Conservation (phyloP, 352 stramenopile species). For the Phytophthora podocarpi region DNA sequence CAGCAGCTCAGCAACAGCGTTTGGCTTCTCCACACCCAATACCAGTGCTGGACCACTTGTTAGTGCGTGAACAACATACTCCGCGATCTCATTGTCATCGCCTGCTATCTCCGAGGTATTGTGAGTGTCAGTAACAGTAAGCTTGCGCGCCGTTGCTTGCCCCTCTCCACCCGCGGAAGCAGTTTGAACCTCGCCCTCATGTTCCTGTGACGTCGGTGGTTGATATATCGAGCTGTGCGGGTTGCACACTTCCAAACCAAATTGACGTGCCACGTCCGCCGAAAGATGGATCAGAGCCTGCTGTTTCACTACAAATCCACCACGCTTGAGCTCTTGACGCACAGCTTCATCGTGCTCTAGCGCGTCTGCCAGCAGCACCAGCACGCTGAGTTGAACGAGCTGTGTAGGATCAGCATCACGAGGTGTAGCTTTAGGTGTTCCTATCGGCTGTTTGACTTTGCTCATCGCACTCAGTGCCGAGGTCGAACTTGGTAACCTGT, state of each 20-base stretch:
- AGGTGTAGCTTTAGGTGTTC: slow-evolving; percentile 27
- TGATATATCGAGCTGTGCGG: slow-evolving; percentile 30
- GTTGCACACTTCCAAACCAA: slow-evolving; percentile 47
- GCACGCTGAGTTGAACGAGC: slow-evolving; percentile 42
- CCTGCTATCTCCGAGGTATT: neutral
- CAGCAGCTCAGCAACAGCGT: slow-evolving; percentile 54
- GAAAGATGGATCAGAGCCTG: slow-evolving; percentile 54
- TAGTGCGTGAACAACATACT: slow-evolving; percentile 36
- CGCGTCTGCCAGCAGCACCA: slow-evolving; percentile 63
- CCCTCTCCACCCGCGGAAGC: neutral
- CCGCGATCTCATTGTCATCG: slow-evolving; percentile 19
- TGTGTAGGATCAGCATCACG: slow-evolving; percentile 12
- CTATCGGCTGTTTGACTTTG: slow-evolving; percentile 30
- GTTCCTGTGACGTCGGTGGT: slow-evolving; percentile 13
- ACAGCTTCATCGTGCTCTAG: slow-evolving; percentile 61
- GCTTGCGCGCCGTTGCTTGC: neutral
- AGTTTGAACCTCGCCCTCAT: neutral
- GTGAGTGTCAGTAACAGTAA: neutral
- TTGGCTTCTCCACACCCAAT: slow-evolving; percentile 48
- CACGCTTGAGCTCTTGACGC: slow-evolving; percentile 47
- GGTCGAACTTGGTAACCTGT: neutral
- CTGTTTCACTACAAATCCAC: slow-evolving; percentile 51
- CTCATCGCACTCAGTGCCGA: slow-evolving; percentile 17
- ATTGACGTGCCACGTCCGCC: slow-evolving; percentile 40
- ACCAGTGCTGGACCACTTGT: slow-evolving; percentile 48